Base-by-base conservation (phyloP, 2,329 filamentous ascomycete species). In the Xylariales sp. region DNA sequence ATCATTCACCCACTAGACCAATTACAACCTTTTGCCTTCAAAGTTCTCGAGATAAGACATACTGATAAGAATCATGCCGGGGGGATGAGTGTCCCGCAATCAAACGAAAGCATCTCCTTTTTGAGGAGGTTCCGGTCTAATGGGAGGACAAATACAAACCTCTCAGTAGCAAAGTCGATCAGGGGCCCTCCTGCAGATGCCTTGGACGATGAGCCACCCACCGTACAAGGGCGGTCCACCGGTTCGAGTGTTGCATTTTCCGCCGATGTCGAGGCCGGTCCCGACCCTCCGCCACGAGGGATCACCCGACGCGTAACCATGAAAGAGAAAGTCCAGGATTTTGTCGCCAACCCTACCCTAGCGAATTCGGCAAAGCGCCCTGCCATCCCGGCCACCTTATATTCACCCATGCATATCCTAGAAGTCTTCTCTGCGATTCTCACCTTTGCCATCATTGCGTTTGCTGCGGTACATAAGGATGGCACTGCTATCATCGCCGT, bases 1-100 rank as follows among this genome's bases (percentile, higher is more conserved):
- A 86, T 89, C 69, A 83, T 90, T 64, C 85, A 87, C 59, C 84
- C 84, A 3, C 82, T 88, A 23, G 85, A 87, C 52, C 79, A 83
- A 5, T 72, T 85, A 18, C 78, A 79, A 3, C 76, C 83, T 2
- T 86, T 84, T 65, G 77, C 80, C 16, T 86, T 89, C 74, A 78
- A 80, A 69, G 80, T 86, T 41, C 72, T 85, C 34, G 75, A 82
- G 65, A 87, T 89, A 64, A 78, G 73, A 67, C 86, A 88, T 71
- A 77, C 75, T 2, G 74, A 81, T 39, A 72, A 65, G 16, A 75
- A 76, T 55, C 73, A 64, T 48, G 69, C 70, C 4, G 75, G 70
- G 8, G 75, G 69, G 16, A 41, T 73, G 10, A 67, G 74, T 43
- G 70, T 75, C 12, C 62, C 64, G 16, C 61, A 46, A 32, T n/a